A percentile compares a stretch with the other conserved stretches of the same genome.
Conservation (phyloP, 805 yeast genomes). For the Torulaspora quercuum region DNA sequence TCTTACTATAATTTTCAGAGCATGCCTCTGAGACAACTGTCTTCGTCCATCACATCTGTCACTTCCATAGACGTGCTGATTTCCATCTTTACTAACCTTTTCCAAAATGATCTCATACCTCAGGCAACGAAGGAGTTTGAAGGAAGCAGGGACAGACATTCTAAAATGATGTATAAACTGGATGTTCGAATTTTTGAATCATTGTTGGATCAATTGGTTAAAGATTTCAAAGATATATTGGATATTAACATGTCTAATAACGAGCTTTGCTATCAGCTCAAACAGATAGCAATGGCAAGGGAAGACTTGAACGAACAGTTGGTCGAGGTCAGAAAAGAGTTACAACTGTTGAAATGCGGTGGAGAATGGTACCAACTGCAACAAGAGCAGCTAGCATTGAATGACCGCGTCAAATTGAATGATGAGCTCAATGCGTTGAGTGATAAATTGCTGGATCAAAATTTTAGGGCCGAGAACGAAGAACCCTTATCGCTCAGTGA, state of each 20-base stretch:
- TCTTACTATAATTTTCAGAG: constrained; percentile 20
- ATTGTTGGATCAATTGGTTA: constrained; percentile 18
- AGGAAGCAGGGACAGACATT: constrained; percentile 10
- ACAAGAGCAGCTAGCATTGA: constrained; percentile 16
- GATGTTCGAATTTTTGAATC: constrained; percentile 29
- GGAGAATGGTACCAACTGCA: constrained; percentile 18
- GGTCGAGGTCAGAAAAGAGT: constrained; percentile 17
- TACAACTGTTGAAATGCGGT: constrained; percentile 17
- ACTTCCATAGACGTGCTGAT: constrained; percentile 28
- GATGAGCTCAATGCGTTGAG: constrained; percentile 16
- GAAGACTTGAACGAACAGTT: constrained; percentile 20
- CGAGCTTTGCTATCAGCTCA: constrained; percentile 28
- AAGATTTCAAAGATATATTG: constrained; percentile 31
- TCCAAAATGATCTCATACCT: constrained; percentile 26
- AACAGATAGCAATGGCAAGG: constrained; percentile 18
- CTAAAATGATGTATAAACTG: constrained; percentile 27
- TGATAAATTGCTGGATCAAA: constrained; percentile 8
- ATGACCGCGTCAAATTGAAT: constrained; percentile 18
- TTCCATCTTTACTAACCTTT: constrained; percentile 20
- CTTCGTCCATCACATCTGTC: constrained; percentile 28
- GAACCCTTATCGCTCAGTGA: constrained; percentile 4
- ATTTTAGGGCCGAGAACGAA: background rate
- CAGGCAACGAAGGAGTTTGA: constrained; percentile 28
- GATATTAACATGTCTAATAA: constrained; percentile 35
- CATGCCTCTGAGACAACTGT: constrained; percentile 19